Conservation (phyloP, 2,329 filamentous ascomycete species). For the Trichophyton equinum region DNA sequence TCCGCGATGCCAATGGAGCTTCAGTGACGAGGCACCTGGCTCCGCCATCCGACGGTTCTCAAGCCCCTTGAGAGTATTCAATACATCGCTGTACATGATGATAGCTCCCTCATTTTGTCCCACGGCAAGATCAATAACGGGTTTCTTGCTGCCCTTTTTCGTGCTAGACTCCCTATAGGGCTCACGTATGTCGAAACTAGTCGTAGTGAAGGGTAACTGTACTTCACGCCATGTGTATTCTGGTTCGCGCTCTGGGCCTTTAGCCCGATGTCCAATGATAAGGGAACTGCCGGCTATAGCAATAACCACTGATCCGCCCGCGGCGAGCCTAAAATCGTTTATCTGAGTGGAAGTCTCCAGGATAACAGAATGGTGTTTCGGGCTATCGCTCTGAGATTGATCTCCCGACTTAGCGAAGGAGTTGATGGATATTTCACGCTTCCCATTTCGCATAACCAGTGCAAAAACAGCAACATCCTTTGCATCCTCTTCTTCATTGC, state of each 20-base stretch:
- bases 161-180: background rate
- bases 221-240: conserved; percentile 45
- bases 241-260: conserved; percentile 20
- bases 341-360: conserved; percentile 22
- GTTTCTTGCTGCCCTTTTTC: background rate
- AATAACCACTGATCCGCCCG: conserved; percentile 25
- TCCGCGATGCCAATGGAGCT: conserved; percentile 82
- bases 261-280: conserved; percentile 45
- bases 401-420: background rate
- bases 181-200: conserved; percentile 50
- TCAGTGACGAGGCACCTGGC: conserved; percentile 42
- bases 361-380: conserved; percentile 18
- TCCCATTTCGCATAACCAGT: conserved; percentile 26
- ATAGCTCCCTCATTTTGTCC: conserved; percentile 68
- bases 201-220: conserved; percentile 48
- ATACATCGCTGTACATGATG: conserved; percentile 65
- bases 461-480: conserved; percentile 29
- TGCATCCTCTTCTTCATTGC: conserved; percentile 15
- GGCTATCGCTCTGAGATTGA: conserved; percentile 8
- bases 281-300: conserved; percentile 35
- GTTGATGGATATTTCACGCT: conserved; percentile 24
- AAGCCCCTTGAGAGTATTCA: conserved; percentile 41
- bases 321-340: conserved; percentile 20
- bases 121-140: conserved; percentile 58
- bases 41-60: conserved; percentile 36